Evolutionary conservation across 257 asterid genomes (phyloP).

Genomic region (Capsicum baccatum): DNA sequence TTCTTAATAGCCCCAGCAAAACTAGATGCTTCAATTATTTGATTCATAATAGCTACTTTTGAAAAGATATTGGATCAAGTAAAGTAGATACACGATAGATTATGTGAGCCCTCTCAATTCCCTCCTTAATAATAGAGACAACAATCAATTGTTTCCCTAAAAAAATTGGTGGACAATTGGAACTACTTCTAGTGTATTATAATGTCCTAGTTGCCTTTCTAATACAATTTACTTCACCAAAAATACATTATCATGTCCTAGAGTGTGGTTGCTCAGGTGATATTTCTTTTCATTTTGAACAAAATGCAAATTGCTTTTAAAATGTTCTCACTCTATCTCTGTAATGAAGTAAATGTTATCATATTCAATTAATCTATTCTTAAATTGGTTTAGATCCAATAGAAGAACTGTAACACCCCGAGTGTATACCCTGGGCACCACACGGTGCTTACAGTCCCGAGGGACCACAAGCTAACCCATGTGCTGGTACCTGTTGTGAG

Average conservation of each 20-base stretch:
- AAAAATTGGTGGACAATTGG: background rate
- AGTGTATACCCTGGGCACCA: no score
- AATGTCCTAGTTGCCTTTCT: background rate
- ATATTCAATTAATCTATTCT: background rate
- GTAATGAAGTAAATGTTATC: background rate
- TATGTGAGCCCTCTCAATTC: conserved; percentile 10
- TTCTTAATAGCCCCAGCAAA: background rate
- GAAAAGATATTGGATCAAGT: background rate
- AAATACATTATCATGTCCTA: background rate
- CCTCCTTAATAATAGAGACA: background rate
- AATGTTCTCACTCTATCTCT: background rate
- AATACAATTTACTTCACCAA: no score
- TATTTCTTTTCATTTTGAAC: background rate
- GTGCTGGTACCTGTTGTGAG: no score
- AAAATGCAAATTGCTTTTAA: background rate
- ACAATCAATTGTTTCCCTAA: conserved; percentile 16
- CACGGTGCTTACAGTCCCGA: no score
- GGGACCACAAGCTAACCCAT: no score
- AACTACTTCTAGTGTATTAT: background rate
- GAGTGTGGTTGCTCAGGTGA: conserved; percentile 11
- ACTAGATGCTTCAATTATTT: background rate
- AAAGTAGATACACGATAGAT: background rate
- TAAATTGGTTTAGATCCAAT: background rate
- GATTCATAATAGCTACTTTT: conserved; percentile 4
- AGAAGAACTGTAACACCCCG: background rate